Percentiles rank a stretch among this genome's conserved stretches.
phyloP scores from a whole-genome alignment of 352 stramenopile genomes.

The Aphanomyces euteiches region DNA sequence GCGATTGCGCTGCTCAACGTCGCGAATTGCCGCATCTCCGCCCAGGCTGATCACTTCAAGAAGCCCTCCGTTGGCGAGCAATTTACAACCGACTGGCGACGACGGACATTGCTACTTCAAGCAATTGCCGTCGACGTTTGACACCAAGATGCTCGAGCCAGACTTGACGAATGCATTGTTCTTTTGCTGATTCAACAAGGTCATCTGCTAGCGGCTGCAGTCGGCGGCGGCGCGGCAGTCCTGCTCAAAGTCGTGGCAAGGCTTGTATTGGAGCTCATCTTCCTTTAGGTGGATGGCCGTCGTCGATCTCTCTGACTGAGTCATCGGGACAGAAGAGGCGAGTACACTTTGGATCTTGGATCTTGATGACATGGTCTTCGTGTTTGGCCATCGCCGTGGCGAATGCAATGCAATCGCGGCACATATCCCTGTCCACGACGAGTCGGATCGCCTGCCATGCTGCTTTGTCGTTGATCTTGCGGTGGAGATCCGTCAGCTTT shows the following conservation, averaged over 20 bases:
- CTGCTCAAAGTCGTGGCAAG: too few species aligned
- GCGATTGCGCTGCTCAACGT: neutral
- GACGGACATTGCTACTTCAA: neutral
- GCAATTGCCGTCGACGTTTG: neutral
- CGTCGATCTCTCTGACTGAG: neutral
- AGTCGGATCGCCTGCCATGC: conserved; percentile 57
- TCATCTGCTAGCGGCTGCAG: too few species aligned
- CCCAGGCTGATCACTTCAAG: neutral
- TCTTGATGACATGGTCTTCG: conserved; percentile 42
- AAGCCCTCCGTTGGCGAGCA: neutral
- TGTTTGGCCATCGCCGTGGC: conserved; percentile 41
- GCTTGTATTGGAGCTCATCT: too few species aligned
- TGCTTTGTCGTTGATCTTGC: conserved; percentile 42
- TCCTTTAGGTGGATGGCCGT: too few species aligned
- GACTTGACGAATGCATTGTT: too few species aligned
- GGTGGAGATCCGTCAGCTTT: conserved; percentile 71
- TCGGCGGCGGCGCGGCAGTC: too few species aligned
- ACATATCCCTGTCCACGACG: conserved; percentile 71
- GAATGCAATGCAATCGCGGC: conserved; percentile 68
- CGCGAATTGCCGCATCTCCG: neutral
- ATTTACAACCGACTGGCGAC: neutral
- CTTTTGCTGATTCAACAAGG: too few species aligned
- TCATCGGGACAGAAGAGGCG: conserved; percentile 43
- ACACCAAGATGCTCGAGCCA: neutral
- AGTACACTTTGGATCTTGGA: conserved; percentile 47